Percentiles rank a stretch among this genome's conserved stretches.
Conservation (phyloP, 495 filamentous ascomycete genomes). For the Amorphotheca resinae region DNA sequence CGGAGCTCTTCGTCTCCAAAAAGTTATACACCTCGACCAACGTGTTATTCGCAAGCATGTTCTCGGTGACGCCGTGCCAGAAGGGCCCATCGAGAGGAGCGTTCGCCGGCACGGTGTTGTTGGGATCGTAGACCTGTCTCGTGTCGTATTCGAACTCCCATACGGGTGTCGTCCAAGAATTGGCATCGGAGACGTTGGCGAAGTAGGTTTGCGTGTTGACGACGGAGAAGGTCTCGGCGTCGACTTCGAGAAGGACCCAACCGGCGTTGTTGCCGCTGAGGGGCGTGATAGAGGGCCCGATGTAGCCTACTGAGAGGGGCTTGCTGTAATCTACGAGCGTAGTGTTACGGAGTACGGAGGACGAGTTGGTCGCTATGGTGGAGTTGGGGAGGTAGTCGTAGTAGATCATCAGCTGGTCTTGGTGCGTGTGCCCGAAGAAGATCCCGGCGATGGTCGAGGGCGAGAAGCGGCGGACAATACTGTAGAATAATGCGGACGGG, state of each 20-base stretch:
- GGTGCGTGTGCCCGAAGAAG: conserved; percentile 46
- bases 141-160: conserved; percentile 45
- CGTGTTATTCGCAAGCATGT: not conserved
- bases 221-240: conserved; percentile 39
- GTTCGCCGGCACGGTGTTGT: conserved; percentile 30
- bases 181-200: conserved; percentile 33
- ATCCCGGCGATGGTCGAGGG: conserved; percentile 42
- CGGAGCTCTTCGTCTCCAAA: not conserved
- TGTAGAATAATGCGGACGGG: conserved; percentile 30
- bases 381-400: no score
- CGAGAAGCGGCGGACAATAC: conserved; percentile 43
- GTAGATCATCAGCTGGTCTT: conserved; percentile 40
- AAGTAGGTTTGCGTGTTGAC: conserved; percentile 41
- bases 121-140: conserved; percentile 36
- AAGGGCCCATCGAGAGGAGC: conserved; percentile 37
- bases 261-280: conserved; percentile 42
- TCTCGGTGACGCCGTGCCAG: not conserved
- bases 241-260: conserved; percentile 43
- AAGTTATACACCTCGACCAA: not conserved
- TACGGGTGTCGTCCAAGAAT: conserved; percentile 28
- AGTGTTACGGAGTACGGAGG: conserved; percentile 26
- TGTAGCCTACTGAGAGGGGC: conserved; percentile 35
- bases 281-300: conserved; percentile 41
- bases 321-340: no score
- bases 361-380: conserved; percentile 39